Percentiles rank a stretch among this genome's conserved stretches.
phyloP scores from a whole-genome alignment of 2,329 filamentous ascomycete species.

The Dactylonectria macrodidyma region DNA sequence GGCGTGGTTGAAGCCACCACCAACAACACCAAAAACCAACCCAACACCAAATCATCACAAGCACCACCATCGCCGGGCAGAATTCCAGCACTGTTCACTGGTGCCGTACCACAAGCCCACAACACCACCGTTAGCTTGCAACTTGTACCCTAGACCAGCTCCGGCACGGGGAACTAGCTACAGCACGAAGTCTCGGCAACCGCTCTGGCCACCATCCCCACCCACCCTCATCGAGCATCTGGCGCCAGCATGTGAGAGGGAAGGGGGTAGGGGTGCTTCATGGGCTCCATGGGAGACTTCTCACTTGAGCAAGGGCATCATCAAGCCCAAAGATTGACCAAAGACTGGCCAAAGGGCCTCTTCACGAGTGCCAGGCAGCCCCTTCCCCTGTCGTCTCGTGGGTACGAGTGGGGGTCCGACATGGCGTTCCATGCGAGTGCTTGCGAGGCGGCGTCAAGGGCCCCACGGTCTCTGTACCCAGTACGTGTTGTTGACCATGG shows the following conservation, averaged over 20 bases:
- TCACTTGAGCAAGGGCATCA: neutral
- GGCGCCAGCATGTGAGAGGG: constrained; percentile 38
- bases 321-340: constrained; percentile 1
- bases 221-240: constrained; percentile 8
- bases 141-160: neutral
- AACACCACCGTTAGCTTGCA: neutral
- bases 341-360: neutral
- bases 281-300: neutral
- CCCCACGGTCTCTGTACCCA: constrained; percentile 36
- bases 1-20: constrained; percentile 28
- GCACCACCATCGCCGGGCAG: neutral
- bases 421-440: constrained; percentile 48
- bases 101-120: neutral
- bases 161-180: constrained; percentile 1
- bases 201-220: constrained; percentile 2
- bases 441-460: constrained; percentile 33
- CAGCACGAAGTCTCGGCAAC: constrained; percentile 13
- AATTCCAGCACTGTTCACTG: neutral
- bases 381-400: constrained; percentile 44
- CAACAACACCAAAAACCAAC: constrained; percentile 15
- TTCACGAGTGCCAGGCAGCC: constrained; percentile 25
- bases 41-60: neutral
- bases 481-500: constrained; percentile 30
- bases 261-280: neutral
- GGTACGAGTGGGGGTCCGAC: constrained; percentile 45